These are phyloP conservation scores for Zymoseptoria ardabiliae DNA, from an alignment of 2,329 filamentous ascomycete genomes.

Conservation along the genomic window DNA sequence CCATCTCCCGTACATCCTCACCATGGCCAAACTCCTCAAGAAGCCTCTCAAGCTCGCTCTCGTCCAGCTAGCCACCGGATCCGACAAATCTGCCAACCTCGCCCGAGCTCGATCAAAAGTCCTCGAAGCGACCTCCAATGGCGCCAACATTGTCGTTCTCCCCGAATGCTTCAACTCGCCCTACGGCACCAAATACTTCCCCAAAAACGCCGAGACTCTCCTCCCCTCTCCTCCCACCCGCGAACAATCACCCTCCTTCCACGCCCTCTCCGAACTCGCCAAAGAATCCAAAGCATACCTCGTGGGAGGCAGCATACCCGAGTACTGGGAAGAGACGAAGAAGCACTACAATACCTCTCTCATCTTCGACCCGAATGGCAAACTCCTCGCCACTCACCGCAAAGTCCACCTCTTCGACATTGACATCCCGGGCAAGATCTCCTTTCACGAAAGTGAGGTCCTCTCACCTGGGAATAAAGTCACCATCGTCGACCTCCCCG, in stretches of 20 bases:
- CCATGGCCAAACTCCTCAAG: conserved; percentile 57
- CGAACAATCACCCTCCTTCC: conserved; percentile 72
- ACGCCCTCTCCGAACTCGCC: conserved; percentile 74
- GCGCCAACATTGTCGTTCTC: conserved; percentile 81
- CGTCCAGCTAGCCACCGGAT: conserved; percentile 65
- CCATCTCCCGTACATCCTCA: not conserved
- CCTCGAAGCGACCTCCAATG: conserved; percentile 65
- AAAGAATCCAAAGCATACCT: conserved; percentile 72
- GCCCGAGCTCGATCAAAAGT: conserved; percentile 73
- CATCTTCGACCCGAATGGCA: conserved; percentile 69
- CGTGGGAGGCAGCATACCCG: conserved; percentile 87
- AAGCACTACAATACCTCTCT: conserved; percentile 87
- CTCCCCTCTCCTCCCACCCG: conserved; percentile 64
- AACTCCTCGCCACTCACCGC: conserved; percentile 78
- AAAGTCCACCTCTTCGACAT: conserved; percentile 98
- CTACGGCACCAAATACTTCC: conserved; percentile 87
- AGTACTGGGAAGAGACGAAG: conserved; percentile 59
- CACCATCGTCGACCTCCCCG: conserved; percentile 77
- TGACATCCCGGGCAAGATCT: conserved; percentile 90
- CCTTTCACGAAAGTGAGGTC: conserved; percentile 83
- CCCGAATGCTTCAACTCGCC: conserved; percentile 99
- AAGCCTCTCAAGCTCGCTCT: conserved; percentile 72
- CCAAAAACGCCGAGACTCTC: conserved; percentile 85
- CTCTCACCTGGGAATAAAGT: conserved; percentile 77
- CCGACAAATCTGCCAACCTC: conserved; percentile 83